Evolutionary conservation across 164 flowering plant genomes (phyloP), one percentile per base, ranked within the genome.

Genomic region (Buxus sempervirens): DNA sequence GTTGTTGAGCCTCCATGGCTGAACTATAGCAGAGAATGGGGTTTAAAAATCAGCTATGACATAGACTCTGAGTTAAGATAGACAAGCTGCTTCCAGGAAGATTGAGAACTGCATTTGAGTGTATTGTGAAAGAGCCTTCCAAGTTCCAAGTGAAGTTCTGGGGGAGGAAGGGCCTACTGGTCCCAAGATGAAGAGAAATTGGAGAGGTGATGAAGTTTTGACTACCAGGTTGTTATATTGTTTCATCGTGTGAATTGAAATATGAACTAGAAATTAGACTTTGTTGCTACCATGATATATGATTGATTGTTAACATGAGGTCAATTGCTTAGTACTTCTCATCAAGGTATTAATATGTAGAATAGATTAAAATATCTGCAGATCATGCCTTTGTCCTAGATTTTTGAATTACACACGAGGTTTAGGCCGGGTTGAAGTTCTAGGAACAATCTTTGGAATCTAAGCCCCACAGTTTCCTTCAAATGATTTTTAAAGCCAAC

Each of bases 101-200:
- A 63, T 72, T 76, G 13, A 78, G 67, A 58, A 15, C 62, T 18
- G 66, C 59, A 28, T 41, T 81, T 58, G 58, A 72, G 70, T 27
- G 54, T 4, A 0, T 75, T 48, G 69, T 81, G 38, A n/a, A 61
- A 70, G 1, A 25, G 62, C 18, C 67, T n/a, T n/a, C n/a, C n/a
- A n/a, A n/a, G n/a, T 81, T 9, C 84, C 84, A 12, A 58, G 38
- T 28, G 84, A 81, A 61, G 57, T 81, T 8, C 9, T 76, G 7
- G 80, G 82, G 27, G 82, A 79, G 53, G 78, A 74, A 58, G 82
- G 84, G 16, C 84, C 84, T 45, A 77, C 76, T 61, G 84, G 84
- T 24, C 82, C 84, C 21, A 81, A 74, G 62, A 63, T 72, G 75
- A 81, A 81, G 61, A 72, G 58, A 41, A 76, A 57, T 59, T 81